These are phyloP conservation scores for Silene uniflora DNA, from an alignment of 148 eudicot species.

Conservation along the genomic window DNA sequence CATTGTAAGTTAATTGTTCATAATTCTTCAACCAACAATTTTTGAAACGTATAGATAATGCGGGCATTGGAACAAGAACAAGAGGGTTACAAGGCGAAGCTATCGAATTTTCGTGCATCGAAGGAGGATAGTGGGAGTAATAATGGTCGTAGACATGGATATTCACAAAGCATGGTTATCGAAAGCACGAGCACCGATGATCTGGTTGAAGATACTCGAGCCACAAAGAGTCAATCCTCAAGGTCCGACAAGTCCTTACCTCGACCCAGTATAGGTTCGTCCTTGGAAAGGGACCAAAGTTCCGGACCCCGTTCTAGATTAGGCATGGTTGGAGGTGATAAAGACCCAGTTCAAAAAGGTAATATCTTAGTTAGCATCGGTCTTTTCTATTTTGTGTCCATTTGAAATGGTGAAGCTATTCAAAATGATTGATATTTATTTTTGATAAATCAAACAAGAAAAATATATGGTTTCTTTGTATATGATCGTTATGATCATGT, in stretches of 20 bases:
- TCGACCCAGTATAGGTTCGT: conserved; percentile 14
- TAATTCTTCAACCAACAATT: background rate
- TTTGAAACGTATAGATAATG: background rate
- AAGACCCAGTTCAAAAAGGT: conserved; percentile 24
- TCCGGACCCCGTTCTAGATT: conserved; percentile 21
- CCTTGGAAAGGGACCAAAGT: conserved; percentile 28
- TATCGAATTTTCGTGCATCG: conserved; percentile 8
- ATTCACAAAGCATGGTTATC: conserved; percentile 31
- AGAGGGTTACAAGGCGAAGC: conserved; percentile 18
- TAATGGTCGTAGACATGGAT: conserved; percentile 22
- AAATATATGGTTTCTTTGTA: too few species aligned
- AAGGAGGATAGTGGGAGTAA: conserved; percentile 1
- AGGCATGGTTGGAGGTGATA: background rate
- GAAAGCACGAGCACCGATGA: conserved; percentile 29
- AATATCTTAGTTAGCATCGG: background rate
- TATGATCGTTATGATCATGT: background rate
- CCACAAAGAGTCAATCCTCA: conserved; percentile 16
- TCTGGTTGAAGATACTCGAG: conserved; percentile 25
- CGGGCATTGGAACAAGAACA: conserved; percentile 27
- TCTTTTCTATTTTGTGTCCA: too few species aligned
- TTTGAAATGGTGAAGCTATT: too few species aligned
- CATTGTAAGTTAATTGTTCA: background rate
- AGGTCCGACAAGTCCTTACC: conserved; percentile 16
- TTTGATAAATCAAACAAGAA: too few species aligned
- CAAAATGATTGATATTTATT: too few species aligned